A percentile compares a stretch with the other conserved stretches of the same genome.
Conservation (phyloP, 352 stramenopile genomes). For the Phytophthora citricola region DNA sequence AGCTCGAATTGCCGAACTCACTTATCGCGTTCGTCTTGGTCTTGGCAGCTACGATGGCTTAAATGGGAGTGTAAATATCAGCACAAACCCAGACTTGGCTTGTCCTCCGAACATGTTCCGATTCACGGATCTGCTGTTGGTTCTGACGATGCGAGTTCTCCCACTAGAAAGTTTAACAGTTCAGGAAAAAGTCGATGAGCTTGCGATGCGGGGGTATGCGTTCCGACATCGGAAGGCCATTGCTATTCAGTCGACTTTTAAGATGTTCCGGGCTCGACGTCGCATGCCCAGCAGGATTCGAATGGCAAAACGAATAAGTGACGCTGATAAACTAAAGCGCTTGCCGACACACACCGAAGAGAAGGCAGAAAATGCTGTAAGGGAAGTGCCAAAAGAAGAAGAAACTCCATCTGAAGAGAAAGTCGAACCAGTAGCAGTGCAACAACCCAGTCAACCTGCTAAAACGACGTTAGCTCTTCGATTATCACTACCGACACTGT, state of each 20-base stretch:
- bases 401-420: conserved; percentile 4
- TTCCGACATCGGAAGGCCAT: conserved; percentile 66
- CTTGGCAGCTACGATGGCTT: conserved; percentile 60
- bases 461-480: conserved; percentile 8
- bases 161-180: conserved; percentile 78
- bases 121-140: conserved; percentile 76
- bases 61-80: conserved; percentile 26
- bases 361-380: background rate
- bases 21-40: conserved; percentile 65
- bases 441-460: conserved; percentile 2
- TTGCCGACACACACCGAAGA: background rate
- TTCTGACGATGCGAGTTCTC: conserved; percentile 71
- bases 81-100: conserved; percentile 16
- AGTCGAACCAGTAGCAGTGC: background rate
- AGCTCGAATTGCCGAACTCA: conserved; percentile 69
- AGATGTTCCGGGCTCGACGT: conserved; percentile 60
- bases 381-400: background rate
- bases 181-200: conserved; percentile 84
- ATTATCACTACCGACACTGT: conserved; percentile 4
- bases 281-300: conserved; percentile 23
- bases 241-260: conserved; percentile 68
- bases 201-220: conserved; percentile 75
- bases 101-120: conserved; percentile 75
- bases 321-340: conserved; percentile 11
- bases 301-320: conserved; percentile 16